A percentile compares a stretch with the other conserved stretches of the same genome.
These are phyloP conservation scores for Leucaena leucocephala DNA, from an alignment of 306 rosid species.

Conservation along the genomic window DNA sequence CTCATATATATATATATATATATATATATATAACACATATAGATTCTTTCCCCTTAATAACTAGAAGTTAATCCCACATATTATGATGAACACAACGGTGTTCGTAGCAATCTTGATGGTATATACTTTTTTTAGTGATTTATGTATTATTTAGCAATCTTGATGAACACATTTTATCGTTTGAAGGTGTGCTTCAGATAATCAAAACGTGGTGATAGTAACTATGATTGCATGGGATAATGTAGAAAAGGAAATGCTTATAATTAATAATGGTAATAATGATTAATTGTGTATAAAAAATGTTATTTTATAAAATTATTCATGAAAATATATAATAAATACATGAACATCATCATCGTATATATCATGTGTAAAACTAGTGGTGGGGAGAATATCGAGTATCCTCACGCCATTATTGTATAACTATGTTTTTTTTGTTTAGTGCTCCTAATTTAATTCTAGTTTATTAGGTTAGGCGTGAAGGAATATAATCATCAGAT, in stretches of 20 bases:
- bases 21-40: too few relatives aligned
- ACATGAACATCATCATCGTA: too few relatives aligned
- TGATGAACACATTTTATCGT: too few relatives aligned
- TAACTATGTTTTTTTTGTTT: background rate
- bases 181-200: background rate
- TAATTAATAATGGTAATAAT: background rate
- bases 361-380: too few relatives aligned
- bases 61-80: background rate
- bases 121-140: background rate
- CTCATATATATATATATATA: too few relatives aligned
- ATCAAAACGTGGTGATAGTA: background rate
- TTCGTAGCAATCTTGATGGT: background rate
- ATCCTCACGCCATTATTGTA: too few relatives aligned
- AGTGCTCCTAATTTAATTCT: background rate
- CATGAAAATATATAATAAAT: too few relatives aligned
- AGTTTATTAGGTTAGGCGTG: background rate
- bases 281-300: background rate
- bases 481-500: background rate
- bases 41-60: too few relatives aligned
- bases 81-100: background rate
- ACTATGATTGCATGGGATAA: background rate
- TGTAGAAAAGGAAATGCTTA: background rate
- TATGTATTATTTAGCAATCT: too few relatives aligned
- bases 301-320: too few relatives aligned
- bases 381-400: too few relatives aligned